These are phyloP conservation scores for Wallacemonas collosoma DNA, from an alignment of 208 protist genomes.

Conservation along the genomic window DNA sequence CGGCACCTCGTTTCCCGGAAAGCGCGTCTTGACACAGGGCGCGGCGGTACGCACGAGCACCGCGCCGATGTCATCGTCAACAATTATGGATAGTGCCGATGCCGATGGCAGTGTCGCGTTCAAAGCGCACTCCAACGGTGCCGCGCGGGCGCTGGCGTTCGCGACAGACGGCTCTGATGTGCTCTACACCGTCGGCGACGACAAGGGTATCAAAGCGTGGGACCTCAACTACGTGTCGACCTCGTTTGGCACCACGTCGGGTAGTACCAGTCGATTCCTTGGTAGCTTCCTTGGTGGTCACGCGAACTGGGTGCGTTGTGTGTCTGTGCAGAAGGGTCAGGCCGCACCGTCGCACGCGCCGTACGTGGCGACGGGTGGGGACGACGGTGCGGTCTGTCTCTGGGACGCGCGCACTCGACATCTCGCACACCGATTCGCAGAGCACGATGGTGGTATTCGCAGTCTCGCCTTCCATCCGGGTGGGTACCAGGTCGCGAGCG, in stretches of 20 bases:
- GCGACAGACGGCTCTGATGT: slow-evolving; percentile 58
- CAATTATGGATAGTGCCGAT: background rate
- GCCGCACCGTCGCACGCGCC: slow-evolving; percentile 24
- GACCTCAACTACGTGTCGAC: slow-evolving; percentile 47
- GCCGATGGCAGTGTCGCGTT: slow-evolving; percentile 32
- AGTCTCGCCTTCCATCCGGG: slow-evolving; percentile 84
- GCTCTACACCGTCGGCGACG: slow-evolving; percentile 80
- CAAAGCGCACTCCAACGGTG: slow-evolving; percentile 67
- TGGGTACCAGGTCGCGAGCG: slow-evolving; percentile 76
- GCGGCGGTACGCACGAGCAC: background rate
- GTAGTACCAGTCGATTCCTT: slow-evolving; percentile 43
- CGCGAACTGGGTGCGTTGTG: slow-evolving; percentile 83
- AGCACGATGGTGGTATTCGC: slow-evolving; percentile 56
- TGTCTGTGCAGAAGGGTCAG: slow-evolving; percentile 50
- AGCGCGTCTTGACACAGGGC: slow-evolving; percentile 12
- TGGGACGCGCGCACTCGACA: slow-evolving; percentile 76
- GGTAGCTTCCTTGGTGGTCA: slow-evolving; percentile 63
- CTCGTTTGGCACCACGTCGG: slow-evolving; percentile 4
- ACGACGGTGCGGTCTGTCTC: slow-evolving; percentile 77
- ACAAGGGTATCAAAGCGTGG: slow-evolving; percentile 89
- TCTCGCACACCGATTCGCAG: slow-evolving; percentile 64
- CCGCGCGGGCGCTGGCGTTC: slow-evolving; percentile 69
- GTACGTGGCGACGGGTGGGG: slow-evolving; percentile 79
- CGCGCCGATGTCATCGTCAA: background rate
- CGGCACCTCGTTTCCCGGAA: slow-evolving; percentile 23